These are phyloP conservation scores for Hansenula lynferdii DNA, from an alignment of 1,139 yeast genomes.

Conservation along the genomic window DNA sequence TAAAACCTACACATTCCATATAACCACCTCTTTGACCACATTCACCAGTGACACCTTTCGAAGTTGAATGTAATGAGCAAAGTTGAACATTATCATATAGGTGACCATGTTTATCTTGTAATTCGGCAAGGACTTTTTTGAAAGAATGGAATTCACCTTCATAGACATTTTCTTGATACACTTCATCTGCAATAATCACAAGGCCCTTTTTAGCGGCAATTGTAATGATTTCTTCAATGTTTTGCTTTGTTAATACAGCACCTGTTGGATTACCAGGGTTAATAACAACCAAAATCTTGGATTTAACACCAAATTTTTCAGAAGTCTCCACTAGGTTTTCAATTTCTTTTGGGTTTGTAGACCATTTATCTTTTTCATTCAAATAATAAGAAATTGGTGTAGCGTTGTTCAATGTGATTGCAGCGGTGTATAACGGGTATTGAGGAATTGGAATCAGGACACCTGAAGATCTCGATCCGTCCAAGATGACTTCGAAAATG, in stretches of 20 bases:
- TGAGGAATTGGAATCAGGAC: constrained; percentile 96
- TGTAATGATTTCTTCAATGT: constrained; percentile 65
- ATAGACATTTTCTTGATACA: constrained; percentile 89
- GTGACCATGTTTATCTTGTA: constrained; percentile 49
- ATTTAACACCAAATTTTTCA: constrained; percentile 47
- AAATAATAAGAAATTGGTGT: constrained; percentile 84
- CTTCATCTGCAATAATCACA: constrained; percentile 96
- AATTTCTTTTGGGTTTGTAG: constrained; percentile 68
- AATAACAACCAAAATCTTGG: constrained; percentile 84
- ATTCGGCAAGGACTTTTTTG: constrained; percentile 60
- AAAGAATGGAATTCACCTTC: constrained; percentile 60
- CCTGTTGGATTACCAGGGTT: constrained; percentile 99
- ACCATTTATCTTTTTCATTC: constrained; percentile 80
- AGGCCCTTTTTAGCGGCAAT: constrained; percentile 83
- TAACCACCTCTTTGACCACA: constrained; percentile 99
- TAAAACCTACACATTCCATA: constrained; percentile 87
- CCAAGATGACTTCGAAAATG: constrained; percentile 64
- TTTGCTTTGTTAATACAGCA: constrained; percentile 58
- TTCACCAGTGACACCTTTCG: constrained; percentile 96
- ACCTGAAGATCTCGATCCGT: constrained; percentile 60
- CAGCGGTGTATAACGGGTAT: constrained; percentile 93
- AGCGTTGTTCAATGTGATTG: constrained; percentile 77
- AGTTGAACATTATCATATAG: constrained; percentile 70
- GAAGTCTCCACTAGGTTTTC: constrained; percentile 50
- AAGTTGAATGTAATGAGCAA: constrained; percentile 92